These are phyloP conservation scores for Didymella pinodella DNA, from an alignment of 2,329 filamentous ascomycete species.

Conservation along the genomic window DNA sequence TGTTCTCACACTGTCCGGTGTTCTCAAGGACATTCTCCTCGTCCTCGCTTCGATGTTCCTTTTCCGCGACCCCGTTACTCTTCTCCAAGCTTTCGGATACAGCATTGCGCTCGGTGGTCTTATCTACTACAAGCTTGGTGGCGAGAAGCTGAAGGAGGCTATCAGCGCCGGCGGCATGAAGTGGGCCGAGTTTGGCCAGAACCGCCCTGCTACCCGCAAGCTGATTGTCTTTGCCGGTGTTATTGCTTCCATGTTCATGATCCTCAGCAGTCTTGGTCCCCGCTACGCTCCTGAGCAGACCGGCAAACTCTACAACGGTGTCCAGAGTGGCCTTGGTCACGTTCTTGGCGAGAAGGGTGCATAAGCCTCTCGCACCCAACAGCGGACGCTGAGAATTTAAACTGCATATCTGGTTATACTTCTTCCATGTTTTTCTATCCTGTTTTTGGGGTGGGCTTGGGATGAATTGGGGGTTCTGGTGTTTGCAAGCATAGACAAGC, in stretches of 20 bases:
- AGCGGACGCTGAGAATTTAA: conserved; percentile 10
- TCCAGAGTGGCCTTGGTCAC: conserved; percentile 47
- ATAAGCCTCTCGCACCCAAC: conserved; percentile 18
- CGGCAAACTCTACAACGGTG: conserved; percentile 44
- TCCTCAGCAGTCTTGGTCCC: conserved; percentile 65
- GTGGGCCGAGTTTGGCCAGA: conserved; percentile 86
- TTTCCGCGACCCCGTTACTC: conserved; percentile 77
- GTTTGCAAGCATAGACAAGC: conserved; percentile 48
- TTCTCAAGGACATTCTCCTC: conserved; percentile 87
- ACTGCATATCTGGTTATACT: conserved; percentile 27
- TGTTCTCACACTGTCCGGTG: conserved; percentile 84
- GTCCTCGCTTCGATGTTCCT: conserved; percentile 81
- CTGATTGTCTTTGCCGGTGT: conserved; percentile 72
- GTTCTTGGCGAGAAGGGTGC: conserved; percentile 35
- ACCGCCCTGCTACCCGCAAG: conserved; percentile 80
- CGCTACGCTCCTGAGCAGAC: conserved; percentile 49
- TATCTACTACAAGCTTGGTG: conserved; percentile 85
- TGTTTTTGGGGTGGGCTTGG: conserved; percentile 32
- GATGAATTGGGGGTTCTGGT: conserved; percentile 25
- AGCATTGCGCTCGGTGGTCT: conserved; percentile 79
- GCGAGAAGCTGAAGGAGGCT: conserved; percentile 84
- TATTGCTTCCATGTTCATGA: conserved; percentile 70
- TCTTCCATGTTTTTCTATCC: conserved; percentile 42
- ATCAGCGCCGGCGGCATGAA: conserved; percentile 73
- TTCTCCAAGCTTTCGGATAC: conserved; percentile 84